Conservation (phyloP, 2,329 filamentous ascomycete genomes). For the Diaporthe vaccinii region DNA sequence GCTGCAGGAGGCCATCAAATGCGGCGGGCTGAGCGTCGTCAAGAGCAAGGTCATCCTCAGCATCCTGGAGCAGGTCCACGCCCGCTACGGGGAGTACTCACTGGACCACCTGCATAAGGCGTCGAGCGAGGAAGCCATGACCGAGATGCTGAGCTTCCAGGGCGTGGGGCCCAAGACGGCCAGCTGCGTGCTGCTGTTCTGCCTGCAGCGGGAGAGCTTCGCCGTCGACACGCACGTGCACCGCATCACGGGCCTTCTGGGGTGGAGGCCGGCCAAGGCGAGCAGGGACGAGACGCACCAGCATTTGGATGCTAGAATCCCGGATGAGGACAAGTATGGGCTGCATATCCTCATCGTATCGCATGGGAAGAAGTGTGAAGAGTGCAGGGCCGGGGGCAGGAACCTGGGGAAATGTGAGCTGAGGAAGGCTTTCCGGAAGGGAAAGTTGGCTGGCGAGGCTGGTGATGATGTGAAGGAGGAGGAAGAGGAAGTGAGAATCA, state of each 20-base stretch:
- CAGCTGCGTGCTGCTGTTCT: constrained; percentile 66
- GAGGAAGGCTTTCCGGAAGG: constrained; percentile 54
- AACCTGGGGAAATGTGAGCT: constrained; percentile 56
- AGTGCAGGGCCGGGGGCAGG: constrained; percentile 61
- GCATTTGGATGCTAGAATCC: constrained; percentile 63
- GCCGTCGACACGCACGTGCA: constrained; percentile 68
- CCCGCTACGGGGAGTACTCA: constrained; percentile 57
- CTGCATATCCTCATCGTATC: constrained; percentile 63
- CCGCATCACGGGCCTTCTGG: constrained; percentile 62
- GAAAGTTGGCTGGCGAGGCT: constrained; percentile 44
- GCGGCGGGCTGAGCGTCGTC: constrained; percentile 77
- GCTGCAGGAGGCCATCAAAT: constrained; percentile 73
- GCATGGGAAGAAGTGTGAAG: constrained; percentile 60
- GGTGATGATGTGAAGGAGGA: constrained; percentile 35
- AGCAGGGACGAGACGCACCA: constrained; percentile 62
- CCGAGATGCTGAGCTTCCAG: constrained; percentile 62
- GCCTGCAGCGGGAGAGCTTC: constrained; percentile 61
- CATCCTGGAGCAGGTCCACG: constrained; percentile 75
- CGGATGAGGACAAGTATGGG: constrained; percentile 63
- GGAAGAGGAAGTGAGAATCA: constrained; percentile 34
- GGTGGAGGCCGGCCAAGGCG: constrained; percentile 60
- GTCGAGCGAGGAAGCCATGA: constrained; percentile 62
- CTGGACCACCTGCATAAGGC: constrained; percentile 63
- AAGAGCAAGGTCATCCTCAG: constrained; percentile 81
- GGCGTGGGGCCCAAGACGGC: constrained; percentile 70